Base-by-base conservation (phyloP, 2,329 filamentous ascomycete genomes). In the Dryadomyces sulphureus region DNA sequence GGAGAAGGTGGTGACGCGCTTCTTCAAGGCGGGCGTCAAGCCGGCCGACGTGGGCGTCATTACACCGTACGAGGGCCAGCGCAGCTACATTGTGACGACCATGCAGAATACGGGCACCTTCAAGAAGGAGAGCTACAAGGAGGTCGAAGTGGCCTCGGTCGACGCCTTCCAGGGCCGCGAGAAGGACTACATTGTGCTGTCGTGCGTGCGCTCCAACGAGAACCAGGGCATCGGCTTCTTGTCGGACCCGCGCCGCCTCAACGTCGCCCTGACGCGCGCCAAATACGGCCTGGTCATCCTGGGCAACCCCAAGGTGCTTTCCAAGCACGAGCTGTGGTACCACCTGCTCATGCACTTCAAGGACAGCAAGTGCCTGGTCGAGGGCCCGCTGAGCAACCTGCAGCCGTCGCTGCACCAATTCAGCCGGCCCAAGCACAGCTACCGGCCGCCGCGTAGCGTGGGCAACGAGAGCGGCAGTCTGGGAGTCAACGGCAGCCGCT, bases 191-290 rank as follows among this genome's bases (percentile, higher is more conserved):
- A 98, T 98, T 57, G 89, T 98, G 35, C 72, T 98, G 27, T 96
- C 92, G 50, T 98, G 92, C 59, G 92, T 98, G 43, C 86, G 92
- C 60, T 96, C 90, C 60, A 98, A 98, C 61, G 92, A 98, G 57
- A 94, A 96, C 62, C 92, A 98, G 62, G 92, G 92, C 54, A 98
- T 98, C 56, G 92, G 92, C 66, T 98, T 98, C 77, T 70, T 98
- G 70, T 96, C 89, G 50, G 92, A 98, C 56, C 92, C 92, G 45
- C 86, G 92, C 54, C 90, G 92, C 72, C 79, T 98, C 57, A 98
- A 98, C 59, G 92, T 98, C 20, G 92, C 90, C 35, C 74, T 98
- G 54, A 98, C 92, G 43, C 86, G 92, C 68, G 92, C 92, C 51
- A 96, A 95, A 65, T 98, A 90, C 57, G 92, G 92, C 48, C 70